A percentile compares a stretch with the other conserved stretches of the same genome.
Conservation (phyloP, 495 filamentous ascomycete species). For the Penicillium egyptiacum region DNA sequence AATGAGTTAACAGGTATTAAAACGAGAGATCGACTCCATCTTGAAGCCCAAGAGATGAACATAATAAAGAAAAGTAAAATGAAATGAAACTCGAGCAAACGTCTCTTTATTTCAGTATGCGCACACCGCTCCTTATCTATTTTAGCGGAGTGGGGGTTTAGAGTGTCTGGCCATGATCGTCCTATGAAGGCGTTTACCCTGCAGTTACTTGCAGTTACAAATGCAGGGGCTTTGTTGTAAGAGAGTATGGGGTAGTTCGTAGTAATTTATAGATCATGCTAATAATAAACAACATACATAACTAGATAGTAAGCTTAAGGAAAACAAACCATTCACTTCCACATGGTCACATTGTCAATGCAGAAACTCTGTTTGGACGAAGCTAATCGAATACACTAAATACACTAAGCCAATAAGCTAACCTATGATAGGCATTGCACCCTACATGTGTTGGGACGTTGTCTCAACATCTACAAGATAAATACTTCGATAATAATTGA, state of each 20-base stretch:
- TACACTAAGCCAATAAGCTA: neutral
- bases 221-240: constrained; percentile 15
- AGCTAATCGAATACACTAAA: neutral
- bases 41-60: constrained; percentile 1
- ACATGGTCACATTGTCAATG: neutral
- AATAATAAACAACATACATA: too few relatives aligned
- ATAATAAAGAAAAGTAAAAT: constrained; percentile 3
- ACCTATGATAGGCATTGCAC: constrained; percentile 1
- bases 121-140: constrained; percentile 18
- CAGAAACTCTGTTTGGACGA: neutral
- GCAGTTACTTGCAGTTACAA: constrained; percentile 9
- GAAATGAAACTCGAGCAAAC: neutral
- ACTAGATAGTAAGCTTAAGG: neutral
- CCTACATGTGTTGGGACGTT: constrained; percentile 3
- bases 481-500: too few relatives aligned
- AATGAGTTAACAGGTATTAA: constrained; percentile 15
- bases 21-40: constrained; percentile 11
- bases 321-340: neutral
- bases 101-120: constrained; percentile 8
- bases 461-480: constrained; percentile 5
- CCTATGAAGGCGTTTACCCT: constrained; percentile 6
- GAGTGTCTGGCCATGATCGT: constrained; percentile 15
- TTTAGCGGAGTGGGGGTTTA: constrained; percentile 16
- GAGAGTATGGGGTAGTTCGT: neutral
- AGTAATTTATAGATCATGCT: neutral